A percentile compares a stretch with the other conserved stretches of the same genome.
Evolutionary conservation across 768 basidiomycete species (phyloP).

Genomic region (Strobilomyces dryophilus): DNA sequence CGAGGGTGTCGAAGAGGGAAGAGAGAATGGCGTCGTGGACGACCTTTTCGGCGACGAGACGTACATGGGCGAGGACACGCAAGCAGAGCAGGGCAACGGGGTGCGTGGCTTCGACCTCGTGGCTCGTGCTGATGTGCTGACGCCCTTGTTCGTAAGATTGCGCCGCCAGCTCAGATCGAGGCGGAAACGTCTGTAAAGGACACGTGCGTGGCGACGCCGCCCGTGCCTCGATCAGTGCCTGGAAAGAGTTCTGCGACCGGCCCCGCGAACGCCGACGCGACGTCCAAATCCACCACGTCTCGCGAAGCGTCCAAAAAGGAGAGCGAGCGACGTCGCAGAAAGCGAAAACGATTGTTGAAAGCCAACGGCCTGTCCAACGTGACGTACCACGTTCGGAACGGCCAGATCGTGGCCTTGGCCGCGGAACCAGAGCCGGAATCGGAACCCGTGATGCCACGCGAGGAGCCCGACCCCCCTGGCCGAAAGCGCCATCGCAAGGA

Average conservation of each 20-base stretch:
- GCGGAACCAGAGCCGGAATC: neutral
- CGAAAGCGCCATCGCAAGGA: neutral
- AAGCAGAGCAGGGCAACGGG: neutral
- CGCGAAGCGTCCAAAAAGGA: conserved; percentile 3
- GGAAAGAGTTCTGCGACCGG: neutral
- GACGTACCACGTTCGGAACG: conserved; percentile 14
- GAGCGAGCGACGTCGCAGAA: neutral
- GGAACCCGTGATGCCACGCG: neutral
- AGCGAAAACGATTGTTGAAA: neutral
- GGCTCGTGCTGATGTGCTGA: neutral
- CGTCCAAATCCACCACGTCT: neutral
- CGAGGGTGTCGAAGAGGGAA: neutral
- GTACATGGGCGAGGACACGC: neutral
- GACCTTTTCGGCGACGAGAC: neutral
- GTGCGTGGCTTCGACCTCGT: neutral
- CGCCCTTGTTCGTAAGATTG: neutral
- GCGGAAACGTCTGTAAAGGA: neutral
- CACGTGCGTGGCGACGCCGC: neutral
- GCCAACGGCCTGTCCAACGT: neutral
- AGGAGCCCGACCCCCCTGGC: neutral
- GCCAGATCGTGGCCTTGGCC: conserved; percentile 10
- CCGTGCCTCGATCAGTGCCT: neutral
- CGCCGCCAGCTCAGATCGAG: neutral
- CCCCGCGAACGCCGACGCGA: neutral
- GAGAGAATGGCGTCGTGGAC: neutral